phyloP scores from a whole-genome alignment of 192 early-diverging fungal species.

The Linnemannia elongata region DNA sequence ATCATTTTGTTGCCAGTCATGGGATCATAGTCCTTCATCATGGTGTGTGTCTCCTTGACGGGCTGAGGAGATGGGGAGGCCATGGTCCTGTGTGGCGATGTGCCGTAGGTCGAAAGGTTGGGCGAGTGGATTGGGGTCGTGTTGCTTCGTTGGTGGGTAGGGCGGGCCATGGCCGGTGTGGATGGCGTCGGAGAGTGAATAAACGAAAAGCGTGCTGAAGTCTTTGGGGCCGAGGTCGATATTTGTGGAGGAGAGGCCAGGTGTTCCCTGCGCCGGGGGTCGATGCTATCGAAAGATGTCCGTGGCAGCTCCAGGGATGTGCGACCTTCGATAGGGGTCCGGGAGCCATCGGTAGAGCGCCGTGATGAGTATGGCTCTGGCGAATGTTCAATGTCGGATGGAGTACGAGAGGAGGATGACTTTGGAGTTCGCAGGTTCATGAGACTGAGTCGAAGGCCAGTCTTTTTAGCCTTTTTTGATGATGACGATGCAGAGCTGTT shows the following conservation, averaged over 20 bases:
- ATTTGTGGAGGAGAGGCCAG: slow-evolving; percentile 32
- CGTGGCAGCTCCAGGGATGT: slow-evolving; percentile 22
- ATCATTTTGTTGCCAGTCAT: slow-evolving; percentile 94
- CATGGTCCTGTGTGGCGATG: slow-evolving; percentile 26
- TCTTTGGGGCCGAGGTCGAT: slow-evolving; percentile 42
- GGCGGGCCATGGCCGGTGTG: slow-evolving; percentile 45
- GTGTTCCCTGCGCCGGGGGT: slow-evolving; percentile 37
- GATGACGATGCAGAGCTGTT: not conserved
- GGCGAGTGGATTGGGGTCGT: slow-evolving; percentile 39
- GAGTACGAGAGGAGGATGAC: not conserved
- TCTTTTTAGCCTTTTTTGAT: slow-evolving; percentile 14
- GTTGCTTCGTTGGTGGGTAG: slow-evolving; percentile 34
- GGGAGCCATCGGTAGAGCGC: slow-evolving; percentile 18
- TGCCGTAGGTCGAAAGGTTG: slow-evolving; percentile 29
- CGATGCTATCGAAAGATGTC: slow-evolving; percentile 31
- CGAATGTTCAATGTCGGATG: slow-evolving; percentile 29
- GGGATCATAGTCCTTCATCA: slow-evolving; percentile 88
- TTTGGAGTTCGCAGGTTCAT: slow-evolving; percentile 41
- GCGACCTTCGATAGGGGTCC: not conserved
- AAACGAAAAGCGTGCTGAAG: slow-evolving; percentile 42
- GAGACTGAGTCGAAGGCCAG: slow-evolving; percentile 43
- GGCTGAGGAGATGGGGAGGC: slow-evolving; percentile 44
- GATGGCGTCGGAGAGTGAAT: slow-evolving; percentile 45
- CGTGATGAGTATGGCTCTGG: slow-evolving; percentile 11
- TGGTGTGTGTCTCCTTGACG: slow-evolving; percentile 88